These are phyloP conservation scores for Inga leiocalycina DNA, from an alignment of 306 rosid genomes.

Conservation along the genomic window DNA sequence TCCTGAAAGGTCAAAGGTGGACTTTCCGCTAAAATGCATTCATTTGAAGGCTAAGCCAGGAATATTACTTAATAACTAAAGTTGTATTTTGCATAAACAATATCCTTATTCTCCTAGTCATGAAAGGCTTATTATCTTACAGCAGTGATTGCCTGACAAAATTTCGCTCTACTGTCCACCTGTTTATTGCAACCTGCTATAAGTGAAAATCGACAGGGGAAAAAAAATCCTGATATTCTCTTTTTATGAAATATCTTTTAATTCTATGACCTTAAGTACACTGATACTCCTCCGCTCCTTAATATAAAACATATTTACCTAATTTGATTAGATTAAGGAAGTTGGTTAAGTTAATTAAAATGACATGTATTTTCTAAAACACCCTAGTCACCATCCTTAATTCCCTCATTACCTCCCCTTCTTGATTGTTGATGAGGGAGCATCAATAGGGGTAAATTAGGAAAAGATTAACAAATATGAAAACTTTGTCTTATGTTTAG, in stretches of 20 bases:
- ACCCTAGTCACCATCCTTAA: too few relatives aligned
- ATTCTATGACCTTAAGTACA: constrained; percentile 1
- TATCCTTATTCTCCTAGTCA: constrained; percentile 4
- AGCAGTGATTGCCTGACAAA: not conserved
- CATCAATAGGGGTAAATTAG: too few relatives aligned
- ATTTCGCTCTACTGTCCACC: not conserved
- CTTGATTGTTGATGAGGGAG: too few relatives aligned
- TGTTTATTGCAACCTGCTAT: not conserved
- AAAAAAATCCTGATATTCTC: not conserved
- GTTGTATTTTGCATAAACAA: constrained; percentile 1
- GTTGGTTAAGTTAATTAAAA: too few relatives aligned
- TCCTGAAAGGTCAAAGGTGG: constrained; percentile 80
- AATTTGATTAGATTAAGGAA: too few relatives aligned
- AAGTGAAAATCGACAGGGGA: not conserved
- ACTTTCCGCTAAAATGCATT: constrained; percentile 7
- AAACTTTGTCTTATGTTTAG: too few relatives aligned
- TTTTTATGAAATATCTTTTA: not conserved
- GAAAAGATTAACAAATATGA: too few relatives aligned
- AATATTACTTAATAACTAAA: constrained; percentile 10
- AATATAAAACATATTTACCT: too few relatives aligned
- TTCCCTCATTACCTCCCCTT: too few relatives aligned
- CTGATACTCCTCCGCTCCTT: not conserved
- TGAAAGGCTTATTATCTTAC: constrained; percentile 14
- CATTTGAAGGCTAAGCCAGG: constrained; percentile 8
- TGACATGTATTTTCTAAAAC: too few relatives aligned